A percentile compares a stretch with the other conserved stretches of the same genome.
phyloP scores from a whole-genome alignment of 1,139 yeast species.

The Arxiozyma telluris region DNA sequence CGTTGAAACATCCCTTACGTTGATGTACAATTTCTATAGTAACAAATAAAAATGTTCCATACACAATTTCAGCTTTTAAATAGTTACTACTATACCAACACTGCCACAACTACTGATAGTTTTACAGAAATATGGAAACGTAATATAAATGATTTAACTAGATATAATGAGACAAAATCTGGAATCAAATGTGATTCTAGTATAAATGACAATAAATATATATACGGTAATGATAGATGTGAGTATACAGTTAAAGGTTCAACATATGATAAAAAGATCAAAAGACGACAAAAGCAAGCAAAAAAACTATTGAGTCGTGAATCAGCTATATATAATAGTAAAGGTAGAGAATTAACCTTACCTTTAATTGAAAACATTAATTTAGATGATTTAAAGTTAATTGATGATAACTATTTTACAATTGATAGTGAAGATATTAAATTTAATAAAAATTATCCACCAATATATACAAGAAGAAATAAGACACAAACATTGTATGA shows the following conservation, averaged over 20 bases:
- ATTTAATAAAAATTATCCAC: slow-evolving; percentile 7
- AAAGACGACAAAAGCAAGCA: not conserved
- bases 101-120: not conserved
- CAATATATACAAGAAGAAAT: not conserved
- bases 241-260: no score
- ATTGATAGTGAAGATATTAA: slow-evolving; percentile 2
- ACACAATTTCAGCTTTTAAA: not conserved
- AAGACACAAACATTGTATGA: no score
- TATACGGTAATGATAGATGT: no score
- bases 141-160: not conserved
- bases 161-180: not conserved
- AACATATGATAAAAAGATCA: no score
- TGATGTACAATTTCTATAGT: no score
- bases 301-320: no score
- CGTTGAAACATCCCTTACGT: no score
- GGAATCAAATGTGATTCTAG: no score
- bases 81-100: not conserved
- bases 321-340: no score
- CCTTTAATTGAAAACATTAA: not conserved
- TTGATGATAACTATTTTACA: not conserved
- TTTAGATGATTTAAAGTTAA: not conserved
- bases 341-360: no score
- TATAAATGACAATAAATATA: no score
- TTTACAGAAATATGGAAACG: not conserved
- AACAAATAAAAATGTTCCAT: not conserved